phyloP scores from a whole-genome alignment of 2,329 filamentous ascomycete species.

The Aspergillus sp. region DNA sequence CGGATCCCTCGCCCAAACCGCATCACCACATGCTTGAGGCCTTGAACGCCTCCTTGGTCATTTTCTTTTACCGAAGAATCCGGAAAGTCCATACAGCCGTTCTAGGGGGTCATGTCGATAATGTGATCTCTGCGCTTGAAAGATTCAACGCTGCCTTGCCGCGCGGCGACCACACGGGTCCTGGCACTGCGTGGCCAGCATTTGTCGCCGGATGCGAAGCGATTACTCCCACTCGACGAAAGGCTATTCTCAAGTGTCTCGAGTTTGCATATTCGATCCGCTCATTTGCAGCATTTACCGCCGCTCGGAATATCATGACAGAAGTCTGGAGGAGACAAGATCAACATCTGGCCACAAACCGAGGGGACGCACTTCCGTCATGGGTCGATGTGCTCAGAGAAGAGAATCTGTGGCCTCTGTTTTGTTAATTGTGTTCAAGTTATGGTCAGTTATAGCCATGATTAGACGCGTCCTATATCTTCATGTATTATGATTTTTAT shows the following conservation, averaged over 20 bases:
- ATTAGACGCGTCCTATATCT: neutral
- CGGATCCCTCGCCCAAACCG: constrained; percentile 14
- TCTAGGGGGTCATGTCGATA: constrained; percentile 38
- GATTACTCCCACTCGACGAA: constrained; percentile 17
- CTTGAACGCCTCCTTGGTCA: constrained; percentile 40
- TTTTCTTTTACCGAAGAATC: constrained; percentile 45
- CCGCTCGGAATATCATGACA: constrained; percentile 27
- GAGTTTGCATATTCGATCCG: constrained; percentile 24
- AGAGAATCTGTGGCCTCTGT: constrained; percentile 27
- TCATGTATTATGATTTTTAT: neutral
- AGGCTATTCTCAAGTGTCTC: constrained; percentile 22
- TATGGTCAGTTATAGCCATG: neutral
- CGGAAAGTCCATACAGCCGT: constrained; percentile 39
- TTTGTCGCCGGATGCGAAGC: constrained; percentile 45
- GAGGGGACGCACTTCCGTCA: constrained; percentile 23
- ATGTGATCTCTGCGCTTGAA: constrained; percentile 31
- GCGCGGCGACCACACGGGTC: constrained; percentile 14
- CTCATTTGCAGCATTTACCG: constrained; percentile 23
- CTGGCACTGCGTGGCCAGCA: constrained; percentile 38
- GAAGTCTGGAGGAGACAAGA: constrained; percentile 31
- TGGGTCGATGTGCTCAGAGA: constrained; percentile 29
- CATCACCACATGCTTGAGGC: constrained; percentile 38
- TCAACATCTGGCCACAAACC: constrained; percentile 19
- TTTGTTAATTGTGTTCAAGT: no score
- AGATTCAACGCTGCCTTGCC: constrained; percentile 27